These are phyloP conservation scores for Alternaria ventricosa DNA, from an alignment of 2,329 filamentous ascomycete genomes.

Conservation along the genomic window DNA sequence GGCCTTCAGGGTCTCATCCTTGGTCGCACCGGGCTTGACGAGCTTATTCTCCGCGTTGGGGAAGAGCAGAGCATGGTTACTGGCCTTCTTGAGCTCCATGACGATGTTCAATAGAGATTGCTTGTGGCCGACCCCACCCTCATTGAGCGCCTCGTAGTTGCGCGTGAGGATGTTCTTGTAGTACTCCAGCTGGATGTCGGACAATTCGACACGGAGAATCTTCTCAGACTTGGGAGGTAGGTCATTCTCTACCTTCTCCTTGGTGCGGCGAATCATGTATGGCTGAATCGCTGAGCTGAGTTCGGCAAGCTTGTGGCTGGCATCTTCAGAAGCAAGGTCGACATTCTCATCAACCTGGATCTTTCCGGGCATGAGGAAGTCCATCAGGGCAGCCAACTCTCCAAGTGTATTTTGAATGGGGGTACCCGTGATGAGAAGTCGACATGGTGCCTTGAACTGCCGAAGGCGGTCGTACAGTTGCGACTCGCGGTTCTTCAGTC, in stretches of 20 bases:
- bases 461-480: conserved; percentile 87
- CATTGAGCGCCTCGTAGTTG: conserved; percentile 93
- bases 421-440: conserved; percentile 93
- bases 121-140: conserved; percentile 88
- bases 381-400: conserved; percentile 88
- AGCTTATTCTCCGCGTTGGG: conserved; percentile 91
- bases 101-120: conserved; percentile 97
- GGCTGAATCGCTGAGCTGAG: conserved; percentile 88
- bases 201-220: conserved; percentile 96
- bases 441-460: conserved; percentile 85
- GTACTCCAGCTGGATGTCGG: conserved; percentile 94
- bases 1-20: conserved; percentile 89
- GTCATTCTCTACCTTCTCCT: conserved; percentile 96
- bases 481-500: conserved; percentile 94
- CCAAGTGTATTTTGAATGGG: conserved; percentile 97
- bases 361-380: conserved; percentile 96
- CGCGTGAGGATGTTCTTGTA: conserved; percentile 98
- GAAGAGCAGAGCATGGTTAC: conserved; percentile 99
- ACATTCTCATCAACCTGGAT: conserved; percentile 91
- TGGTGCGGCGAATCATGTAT: conserved; percentile 93
- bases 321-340: conserved; percentile 79
- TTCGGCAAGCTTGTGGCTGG: conserved; percentile 84
- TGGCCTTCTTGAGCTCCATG: conserved; percentile 99
- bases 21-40: conserved; percentile 76
- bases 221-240: conserved; percentile 97